Evolutionary conservation across 2,329 filamentous ascomycete genomes (phyloP).

Genomic region (Aspergillus brasiliensis): DNA sequence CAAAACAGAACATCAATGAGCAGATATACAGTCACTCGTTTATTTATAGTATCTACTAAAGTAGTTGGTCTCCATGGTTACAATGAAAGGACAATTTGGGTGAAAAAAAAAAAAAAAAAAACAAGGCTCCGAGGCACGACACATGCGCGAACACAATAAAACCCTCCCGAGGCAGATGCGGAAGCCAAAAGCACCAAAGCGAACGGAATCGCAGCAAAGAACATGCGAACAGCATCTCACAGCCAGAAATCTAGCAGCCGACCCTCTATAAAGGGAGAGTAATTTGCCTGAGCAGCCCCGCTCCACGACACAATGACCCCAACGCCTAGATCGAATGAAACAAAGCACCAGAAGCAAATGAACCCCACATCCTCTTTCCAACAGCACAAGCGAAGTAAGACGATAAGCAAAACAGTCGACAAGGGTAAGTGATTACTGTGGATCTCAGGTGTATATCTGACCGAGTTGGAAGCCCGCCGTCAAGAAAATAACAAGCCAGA

Average conservation of each 20-base stretch:
- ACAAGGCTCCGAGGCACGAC: neutral
- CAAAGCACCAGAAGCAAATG: neutral
- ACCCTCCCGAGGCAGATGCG: constrained; percentile 5
- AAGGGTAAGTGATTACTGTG: constrained; percentile 6
- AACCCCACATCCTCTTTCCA: constrained; percentile 10
- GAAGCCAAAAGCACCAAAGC: constrained; percentile 10
- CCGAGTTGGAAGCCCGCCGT: constrained; percentile 11
- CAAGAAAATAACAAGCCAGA: constrained; percentile 11
- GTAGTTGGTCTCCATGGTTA: constrained; percentile 7
- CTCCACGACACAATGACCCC: constrained; percentile 15
- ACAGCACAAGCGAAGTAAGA: neutral
- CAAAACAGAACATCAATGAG: neutral
- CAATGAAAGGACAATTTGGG: constrained; percentile 15
- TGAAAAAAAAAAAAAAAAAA: too few relatives aligned
- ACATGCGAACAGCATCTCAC: constrained; percentile 3
- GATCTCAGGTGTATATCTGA: constrained; percentile 12
- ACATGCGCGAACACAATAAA: constrained; percentile 7
- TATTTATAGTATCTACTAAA: constrained; percentile 24
- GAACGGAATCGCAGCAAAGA: constrained; percentile 6
- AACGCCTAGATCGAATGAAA: constrained; percentile 21
- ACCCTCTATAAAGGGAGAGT: constrained; percentile 15
- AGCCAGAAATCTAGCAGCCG: constrained; percentile 19
- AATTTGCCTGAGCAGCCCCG: constrained; percentile 13
- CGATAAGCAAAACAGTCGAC: constrained; percentile 15
- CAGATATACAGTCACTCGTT: neutral